phyloP scores from a whole-genome alignment of 768 basidiomycete species.

The Lactarius hengduanensis region DNA sequence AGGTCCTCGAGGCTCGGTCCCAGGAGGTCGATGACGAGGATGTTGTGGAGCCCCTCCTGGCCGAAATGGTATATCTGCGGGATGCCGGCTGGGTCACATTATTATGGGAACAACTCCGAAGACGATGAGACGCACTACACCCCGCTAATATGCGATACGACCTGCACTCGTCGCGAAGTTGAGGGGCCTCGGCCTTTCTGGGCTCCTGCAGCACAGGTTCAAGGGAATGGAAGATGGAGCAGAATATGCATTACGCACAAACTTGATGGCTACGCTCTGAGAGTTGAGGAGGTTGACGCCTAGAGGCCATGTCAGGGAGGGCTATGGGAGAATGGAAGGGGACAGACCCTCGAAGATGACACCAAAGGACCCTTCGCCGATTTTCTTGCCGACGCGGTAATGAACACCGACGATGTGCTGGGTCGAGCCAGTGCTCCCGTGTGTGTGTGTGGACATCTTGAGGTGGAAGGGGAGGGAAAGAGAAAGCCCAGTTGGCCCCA shows the following conservation, averaged over 20 bases:
- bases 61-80: constrained; percentile 99
- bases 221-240: constrained; percentile 7
- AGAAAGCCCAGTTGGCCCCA: constrained; percentile 5
- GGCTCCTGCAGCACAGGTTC: constrained; percentile 61
- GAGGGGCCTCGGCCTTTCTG: constrained; percentile 93
- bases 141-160: constrained; percentile 90
- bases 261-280: constrained; percentile 99
- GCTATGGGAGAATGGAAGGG: constrained; percentile 13
- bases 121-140: constrained; percentile 55
- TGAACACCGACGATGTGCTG: constrained; percentile 91
- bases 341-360: constrained; percentile 84
- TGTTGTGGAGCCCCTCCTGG: constrained; percentile 97
- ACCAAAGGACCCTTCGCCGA: constrained; percentile 98
- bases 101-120: constrained; percentile 24
- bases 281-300: constrained; percentile 98
- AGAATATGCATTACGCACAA: constrained; percentile 58
- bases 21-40: constrained; percentile 96
- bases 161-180: constrained; percentile 97
- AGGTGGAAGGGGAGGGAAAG: constrained; percentile 20
- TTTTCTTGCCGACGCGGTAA: constrained; percentile 98
- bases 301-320: constrained; percentile 36
- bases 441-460: constrained; percentile 41
- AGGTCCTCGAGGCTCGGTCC: constrained; percentile 97
- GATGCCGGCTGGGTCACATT: constrained; percentile 69
- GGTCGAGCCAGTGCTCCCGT: constrained; percentile 53